Evolutionary conservation across 2,329 filamentous ascomycete species (phyloP).

Genomic region (Pseudocercospora fijiensis): DNA sequence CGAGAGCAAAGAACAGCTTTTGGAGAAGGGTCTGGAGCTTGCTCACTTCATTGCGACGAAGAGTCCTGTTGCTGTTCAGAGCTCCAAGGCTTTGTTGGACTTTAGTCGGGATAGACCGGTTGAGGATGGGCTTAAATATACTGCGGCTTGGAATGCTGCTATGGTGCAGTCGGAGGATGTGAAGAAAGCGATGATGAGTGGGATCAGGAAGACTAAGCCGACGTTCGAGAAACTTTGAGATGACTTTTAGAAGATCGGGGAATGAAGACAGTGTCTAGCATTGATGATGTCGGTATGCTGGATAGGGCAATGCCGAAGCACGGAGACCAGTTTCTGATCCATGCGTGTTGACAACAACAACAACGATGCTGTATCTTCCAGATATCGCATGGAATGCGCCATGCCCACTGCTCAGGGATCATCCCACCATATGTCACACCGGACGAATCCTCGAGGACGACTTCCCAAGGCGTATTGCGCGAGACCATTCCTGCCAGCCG

Average conservation of each 20-base stretch:
- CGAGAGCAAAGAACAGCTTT: conserved; percentile 59
- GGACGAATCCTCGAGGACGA: neutral
- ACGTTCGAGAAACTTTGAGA: conserved; percentile 29
- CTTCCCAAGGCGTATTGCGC: neutral
- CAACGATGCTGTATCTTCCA: neutral
- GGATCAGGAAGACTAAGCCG: conserved; percentile 26
- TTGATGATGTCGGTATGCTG: neutral
- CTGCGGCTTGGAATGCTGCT: conserved; percentile 27
- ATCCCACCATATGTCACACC: neutral
- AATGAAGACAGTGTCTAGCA: neutral
- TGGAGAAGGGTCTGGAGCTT: conserved; percentile 62
- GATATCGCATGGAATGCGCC: neutral
- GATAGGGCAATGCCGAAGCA: neutral
- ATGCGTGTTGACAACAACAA: neutral
- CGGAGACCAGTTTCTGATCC: neutral
- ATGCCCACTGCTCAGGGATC: neutral
- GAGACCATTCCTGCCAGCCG: neutral
- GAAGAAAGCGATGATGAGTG: conserved; percentile 27
- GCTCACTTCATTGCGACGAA: conserved; percentile 70
- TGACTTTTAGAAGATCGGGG: neutral
- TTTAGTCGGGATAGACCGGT: conserved; percentile 75
- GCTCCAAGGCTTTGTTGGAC: conserved; percentile 83
- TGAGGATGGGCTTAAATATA: conserved; percentile 52
- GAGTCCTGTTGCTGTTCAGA: conserved; percentile 82
- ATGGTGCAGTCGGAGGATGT: conserved; percentile 30